These are phyloP conservation scores for Fomes fomentarius DNA, from an alignment of 1,284 basidiomycete genomes.

Conservation along the genomic window DNA sequence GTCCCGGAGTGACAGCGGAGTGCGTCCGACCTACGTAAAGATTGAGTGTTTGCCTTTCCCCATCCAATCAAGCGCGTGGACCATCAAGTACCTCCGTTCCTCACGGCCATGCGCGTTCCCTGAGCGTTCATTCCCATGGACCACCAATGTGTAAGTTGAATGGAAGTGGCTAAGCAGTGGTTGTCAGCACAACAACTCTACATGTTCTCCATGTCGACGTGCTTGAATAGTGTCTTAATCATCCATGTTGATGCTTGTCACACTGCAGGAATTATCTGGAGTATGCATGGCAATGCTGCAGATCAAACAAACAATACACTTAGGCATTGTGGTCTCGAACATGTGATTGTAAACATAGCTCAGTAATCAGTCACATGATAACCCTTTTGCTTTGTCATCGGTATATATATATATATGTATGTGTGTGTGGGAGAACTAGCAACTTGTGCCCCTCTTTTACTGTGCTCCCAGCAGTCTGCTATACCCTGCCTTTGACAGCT, in stretches of 20 bases:
- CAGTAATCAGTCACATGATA: not conserved
- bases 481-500: not conserved
- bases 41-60: slow-evolving; percentile 23
- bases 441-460: not conserved
- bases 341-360: not conserved
- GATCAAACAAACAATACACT: too few relatives aligned
- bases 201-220: too few relatives aligned
- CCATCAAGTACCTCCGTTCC: slow-evolving; percentile 6
- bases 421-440: not conserved
- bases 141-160: too few relatives aligned
- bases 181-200: too few relatives aligned
- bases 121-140: not conserved
- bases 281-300: too few relatives aligned
- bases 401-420: too few relatives aligned
- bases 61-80: slow-evolving; percentile 14
- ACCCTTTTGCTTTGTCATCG: not conserved
- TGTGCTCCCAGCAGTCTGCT: not conserved
- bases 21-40: slow-evolving; percentile 17
- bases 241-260: too few relatives aligned
- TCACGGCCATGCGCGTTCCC: not conserved
- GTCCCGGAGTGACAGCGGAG: slow-evolving; percentile 7
- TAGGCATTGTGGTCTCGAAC: too few relatives aligned
- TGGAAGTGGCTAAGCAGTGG: too few relatives aligned
- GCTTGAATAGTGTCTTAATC: too few relatives aligned
- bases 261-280: too few relatives aligned